These are phyloP conservation scores for Lenwebbia sp. DNA, from an alignment of 345 rosid genomes.

Conservation along the genomic window DNA sequence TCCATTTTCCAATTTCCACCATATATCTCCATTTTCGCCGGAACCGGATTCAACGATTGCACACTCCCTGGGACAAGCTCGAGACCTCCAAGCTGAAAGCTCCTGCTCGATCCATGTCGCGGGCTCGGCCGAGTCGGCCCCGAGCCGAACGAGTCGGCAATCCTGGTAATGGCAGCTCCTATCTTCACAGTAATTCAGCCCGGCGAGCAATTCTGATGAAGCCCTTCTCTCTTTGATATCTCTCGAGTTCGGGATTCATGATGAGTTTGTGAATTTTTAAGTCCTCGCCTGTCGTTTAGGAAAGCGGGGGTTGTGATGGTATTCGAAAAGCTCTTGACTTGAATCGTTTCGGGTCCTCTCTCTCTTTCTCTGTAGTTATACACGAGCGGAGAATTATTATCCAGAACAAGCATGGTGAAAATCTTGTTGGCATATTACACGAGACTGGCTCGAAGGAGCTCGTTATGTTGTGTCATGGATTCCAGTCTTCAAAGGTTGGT, in stretches of 20 bases:
- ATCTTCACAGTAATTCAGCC: not conserved
- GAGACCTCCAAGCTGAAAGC: not conserved
- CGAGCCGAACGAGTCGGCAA: not conserved
- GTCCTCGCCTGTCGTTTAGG: not conserved
- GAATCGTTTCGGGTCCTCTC: not conserved
- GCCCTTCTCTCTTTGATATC: not conserved
- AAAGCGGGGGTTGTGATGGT: not conserved
- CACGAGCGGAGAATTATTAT: slow-evolving; percentile 29
- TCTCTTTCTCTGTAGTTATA: not conserved
- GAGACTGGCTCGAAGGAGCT: slow-evolving; percentile 68
- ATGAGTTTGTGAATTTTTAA: not conserved
- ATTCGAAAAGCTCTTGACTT: not conserved
- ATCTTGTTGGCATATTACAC: slow-evolving; percentile 65
- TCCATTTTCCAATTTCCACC: not conserved
- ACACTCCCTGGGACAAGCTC: too few relatives aligned
- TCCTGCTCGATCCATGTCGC: not conserved
- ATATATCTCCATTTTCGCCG: not conserved
- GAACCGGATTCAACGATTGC: not conserved
- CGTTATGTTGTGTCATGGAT: slow-evolving; percentile 83
- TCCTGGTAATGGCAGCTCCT: not conserved
- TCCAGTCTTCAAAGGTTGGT: slow-evolving; percentile 64
- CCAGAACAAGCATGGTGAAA: slow-evolving; percentile 55
- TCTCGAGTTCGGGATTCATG: not conserved
- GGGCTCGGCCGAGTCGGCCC: not conserved
- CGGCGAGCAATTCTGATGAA: not conserved